Percentiles rank a stretch among this genome's conserved stretches.
Evolutionary conservation across 2,329 filamentous ascomycete genomes (phyloP).

Genomic region (Bertia moriformis): DNA sequence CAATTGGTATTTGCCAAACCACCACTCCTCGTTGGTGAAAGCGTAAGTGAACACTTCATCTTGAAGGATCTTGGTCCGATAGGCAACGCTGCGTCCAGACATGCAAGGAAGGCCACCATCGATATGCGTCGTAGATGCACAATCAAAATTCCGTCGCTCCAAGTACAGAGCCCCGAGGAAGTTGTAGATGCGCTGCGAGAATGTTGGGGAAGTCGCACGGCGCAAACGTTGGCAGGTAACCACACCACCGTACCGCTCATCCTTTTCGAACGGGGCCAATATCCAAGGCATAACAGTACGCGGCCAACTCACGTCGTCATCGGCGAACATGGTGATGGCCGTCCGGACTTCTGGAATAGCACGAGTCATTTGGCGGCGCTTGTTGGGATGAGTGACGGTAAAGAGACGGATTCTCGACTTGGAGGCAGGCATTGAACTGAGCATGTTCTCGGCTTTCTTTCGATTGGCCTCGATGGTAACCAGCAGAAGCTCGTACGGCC

Average conservation of each 20-base stretch:
- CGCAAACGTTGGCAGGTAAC: constrained; percentile 50
- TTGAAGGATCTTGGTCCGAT: constrained; percentile 49
- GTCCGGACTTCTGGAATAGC: constrained; percentile 52
- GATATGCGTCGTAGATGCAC: constrained; percentile 50
- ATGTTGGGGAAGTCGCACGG: constrained; percentile 30
- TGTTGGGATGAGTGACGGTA: constrained; percentile 50
- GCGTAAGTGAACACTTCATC: constrained; percentile 47
- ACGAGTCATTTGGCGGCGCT: constrained; percentile 51
- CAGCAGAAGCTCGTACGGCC: constrained; percentile 36
- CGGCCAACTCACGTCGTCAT: constrained; percentile 55
- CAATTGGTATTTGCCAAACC: constrained; percentile 37
- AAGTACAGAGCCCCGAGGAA: constrained; percentile 51
- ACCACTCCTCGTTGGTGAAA: constrained; percentile 51
- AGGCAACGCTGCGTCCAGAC: constrained; percentile 51
- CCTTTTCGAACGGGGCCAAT: constrained; percentile 44
- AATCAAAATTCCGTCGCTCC: constrained; percentile 53
- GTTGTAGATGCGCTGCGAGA: constrained; percentile 27
- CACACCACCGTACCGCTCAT: constrained; percentile 45
- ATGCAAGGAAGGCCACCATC: constrained; percentile 53
- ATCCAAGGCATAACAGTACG: constrained; percentile 47
- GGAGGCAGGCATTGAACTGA: constrained; percentile 25
- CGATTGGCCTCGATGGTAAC: constrained; percentile 49
- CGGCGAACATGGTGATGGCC: constrained; percentile 48
- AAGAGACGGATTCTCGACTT: constrained; percentile 32
- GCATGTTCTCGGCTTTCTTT: constrained; percentile 33